Evolutionary conservation across 2,329 filamentous ascomycete species (phyloP).

Genomic region (Alternaria metachromatica): DNA sequence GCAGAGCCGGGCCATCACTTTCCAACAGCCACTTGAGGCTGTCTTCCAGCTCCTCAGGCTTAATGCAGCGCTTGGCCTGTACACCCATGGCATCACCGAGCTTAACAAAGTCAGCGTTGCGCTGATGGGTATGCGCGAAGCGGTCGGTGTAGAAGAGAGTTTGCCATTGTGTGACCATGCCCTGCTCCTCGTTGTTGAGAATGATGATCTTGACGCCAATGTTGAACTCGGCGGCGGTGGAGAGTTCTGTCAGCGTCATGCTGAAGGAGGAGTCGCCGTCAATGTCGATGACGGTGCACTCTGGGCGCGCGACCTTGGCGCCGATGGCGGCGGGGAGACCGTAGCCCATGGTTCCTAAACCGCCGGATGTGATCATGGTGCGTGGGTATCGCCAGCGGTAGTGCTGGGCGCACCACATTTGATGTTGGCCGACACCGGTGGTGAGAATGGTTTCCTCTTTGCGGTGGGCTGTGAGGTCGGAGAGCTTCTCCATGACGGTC

Average conservation of each 20-base stretch:
- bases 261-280: constrained; percentile 99
- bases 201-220: constrained; percentile 96
- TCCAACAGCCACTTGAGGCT: constrained; percentile 84
- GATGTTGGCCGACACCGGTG: constrained; percentile 95
- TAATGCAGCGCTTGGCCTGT: constrained; percentile 72
- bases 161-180: constrained; percentile 99
- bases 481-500: constrained; percentile 87
- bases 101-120: constrained; percentile 96
- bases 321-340: constrained; percentile 94
- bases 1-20: constrained; percentile 85
- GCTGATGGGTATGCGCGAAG: constrained; percentile 90
- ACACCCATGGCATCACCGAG: constrained; percentile 90
- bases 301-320: constrained; percentile 83
- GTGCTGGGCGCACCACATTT: constrained; percentile 98
- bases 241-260: constrained; percentile 97
- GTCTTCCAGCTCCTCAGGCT: constrained; percentile 78
- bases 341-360: constrained; percentile 94
- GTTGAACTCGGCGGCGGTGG: constrained; percentile 92
- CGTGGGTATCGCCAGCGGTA: constrained; percentile 93
- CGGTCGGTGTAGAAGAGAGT: constrained; percentile 96
- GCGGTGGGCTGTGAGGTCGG: constrained; percentile 77
- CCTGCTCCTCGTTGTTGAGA: constrained; percentile 96
- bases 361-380: constrained; percentile 95
- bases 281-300: constrained; percentile 90
- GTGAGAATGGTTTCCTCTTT: constrained; percentile 88